Conservation (phyloP, 2,329 filamentous ascomycete genomes). For the Ophiostoma quercus region DNA sequence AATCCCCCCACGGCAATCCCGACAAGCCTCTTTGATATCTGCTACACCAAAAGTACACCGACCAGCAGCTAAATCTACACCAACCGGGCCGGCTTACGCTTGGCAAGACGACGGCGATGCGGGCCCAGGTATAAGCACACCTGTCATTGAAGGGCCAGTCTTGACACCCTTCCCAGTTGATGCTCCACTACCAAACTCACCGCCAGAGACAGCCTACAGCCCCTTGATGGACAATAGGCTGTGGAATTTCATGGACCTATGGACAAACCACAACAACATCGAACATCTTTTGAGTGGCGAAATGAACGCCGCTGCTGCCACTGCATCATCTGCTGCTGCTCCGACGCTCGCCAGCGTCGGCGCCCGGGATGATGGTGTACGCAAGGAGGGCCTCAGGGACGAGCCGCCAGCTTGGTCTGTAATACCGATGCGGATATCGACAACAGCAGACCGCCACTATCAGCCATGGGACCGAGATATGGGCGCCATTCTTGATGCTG, state of each 20-base stretch:
- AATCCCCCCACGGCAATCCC: not conserved
- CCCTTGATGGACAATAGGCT: not conserved
- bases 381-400: not conserved
- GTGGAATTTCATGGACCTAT: slow-evolving; percentile 15
- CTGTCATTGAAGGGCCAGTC: not conserved
- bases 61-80: not conserved
- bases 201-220: not conserved
- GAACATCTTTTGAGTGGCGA: not conserved
- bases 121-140: not conserved
- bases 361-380: not conserved
- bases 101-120: not conserved
- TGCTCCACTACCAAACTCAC: not conserved
- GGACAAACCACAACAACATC: not conserved
- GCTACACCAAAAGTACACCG: not conserved
- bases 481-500: slow-evolving; percentile 13
- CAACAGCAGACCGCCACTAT: slow-evolving; percentile 8
- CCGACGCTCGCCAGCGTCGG: not conserved
- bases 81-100: not conserved
- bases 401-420: slow-evolving; percentile 15
- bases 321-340: not conserved
- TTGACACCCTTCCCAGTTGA: not conserved
- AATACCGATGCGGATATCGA: slow-evolving; percentile 1
- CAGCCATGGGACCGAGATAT: slow-evolving; percentile 19
- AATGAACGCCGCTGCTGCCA: not conserved
- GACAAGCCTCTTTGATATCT: not conserved